Evolutionary conservation across 139 green algal species (phyloP), one percentile per base, ranked within the genome.

Genomic region (Tetraselmis striata): DNA sequence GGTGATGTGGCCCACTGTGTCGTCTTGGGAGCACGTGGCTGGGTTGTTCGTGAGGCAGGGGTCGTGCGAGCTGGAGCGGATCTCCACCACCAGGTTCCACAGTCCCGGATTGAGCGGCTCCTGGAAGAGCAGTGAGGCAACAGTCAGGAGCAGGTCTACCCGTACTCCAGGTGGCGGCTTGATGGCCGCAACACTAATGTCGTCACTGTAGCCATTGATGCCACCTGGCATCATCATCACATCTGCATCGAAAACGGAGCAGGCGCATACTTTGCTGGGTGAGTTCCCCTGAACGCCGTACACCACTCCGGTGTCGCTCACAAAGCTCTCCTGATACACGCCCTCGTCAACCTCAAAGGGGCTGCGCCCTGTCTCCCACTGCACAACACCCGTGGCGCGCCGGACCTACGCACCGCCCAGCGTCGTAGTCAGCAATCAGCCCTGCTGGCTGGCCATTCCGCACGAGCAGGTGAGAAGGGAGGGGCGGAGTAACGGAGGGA

Each of bases 71-170:
- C 23, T 59, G 31, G 74, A 76, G 25, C 81, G 81, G 75, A 84
- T 80, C 18, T 84, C 81, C n/a, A 84, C 76, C 26, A 84, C 81
- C 5, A 84, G 31, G 75, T 84, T 84, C 74, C 83, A 81, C 74
- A 84, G 83, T 28, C 81, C 81, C 28, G 77, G 29, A 24, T 30
- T 31, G 11, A 84, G 30, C 24, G 81, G 45, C 45, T 5, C 45
- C 45, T 67, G 45, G n/a, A n/a, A n/a, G n/a, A n/a, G n/a, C n/a
- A n/a, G n/a, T n/a, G n/a, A n/a, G n/a, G n/a, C n/a, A n/a, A n/a
- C n/a, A n/a, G n/a, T n/a, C n/a, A n/a, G n/a, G n/a, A n/a, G n/a
- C n/a, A n/a, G n/a, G n/a, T n/a, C n/a, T n/a, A n/a, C n/a, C n/a
- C n/a, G n/a, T n/a, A n/a, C n/a, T n/a, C n/a, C n/a, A n/a, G n/a